These are phyloP conservation scores for Arctostaphylos glauca DNA, from an alignment of 148 eudicot species.

Conservation along the genomic window DNA sequence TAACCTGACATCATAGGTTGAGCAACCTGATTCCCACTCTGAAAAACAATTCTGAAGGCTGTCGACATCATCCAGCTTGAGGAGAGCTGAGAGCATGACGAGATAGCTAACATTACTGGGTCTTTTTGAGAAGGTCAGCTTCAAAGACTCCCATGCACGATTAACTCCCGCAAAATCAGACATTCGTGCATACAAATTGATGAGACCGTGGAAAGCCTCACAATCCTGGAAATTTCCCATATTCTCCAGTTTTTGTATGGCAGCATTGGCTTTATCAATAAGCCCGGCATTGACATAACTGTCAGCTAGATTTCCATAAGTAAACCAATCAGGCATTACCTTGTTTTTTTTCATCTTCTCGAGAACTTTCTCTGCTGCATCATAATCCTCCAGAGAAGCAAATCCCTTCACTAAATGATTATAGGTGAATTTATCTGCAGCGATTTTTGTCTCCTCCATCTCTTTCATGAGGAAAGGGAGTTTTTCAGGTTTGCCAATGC, in stretches of 20 bases:
- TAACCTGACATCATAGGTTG: slow-evolving; percentile 38
- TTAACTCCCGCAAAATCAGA: slow-evolving; percentile 36
- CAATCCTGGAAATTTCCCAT: slow-evolving; percentile 17
- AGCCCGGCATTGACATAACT: slow-evolving; percentile 38
- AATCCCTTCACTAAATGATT: slow-evolving; percentile 43
- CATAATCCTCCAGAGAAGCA: slow-evolving; percentile 37
- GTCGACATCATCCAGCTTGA: slow-evolving; percentile 34
- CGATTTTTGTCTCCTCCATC: slow-evolving; percentile 40
- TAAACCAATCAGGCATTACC: slow-evolving; percentile 35
- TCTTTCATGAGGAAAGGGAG: slow-evolving; percentile 34
- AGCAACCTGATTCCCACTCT: slow-evolving; percentile 51
- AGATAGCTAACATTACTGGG: slow-evolving; percentile 43
- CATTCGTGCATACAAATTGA: slow-evolving; percentile 29
- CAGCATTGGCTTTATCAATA: slow-evolving; percentile 31
- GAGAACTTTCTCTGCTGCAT: slow-evolving; percentile 44
- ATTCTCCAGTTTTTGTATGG: slow-evolving; percentile 35
- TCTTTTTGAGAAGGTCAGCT: slow-evolving; percentile 19
- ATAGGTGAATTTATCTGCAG: slow-evolving; percentile 31
- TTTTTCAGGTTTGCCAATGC: slow-evolving; percentile 38
- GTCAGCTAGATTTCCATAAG: slow-evolving; percentile 49
- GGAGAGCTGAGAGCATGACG: slow-evolving; percentile 44
- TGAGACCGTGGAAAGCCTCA: slow-evolving; percentile 36
- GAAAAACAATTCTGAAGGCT: slow-evolving; percentile 38
- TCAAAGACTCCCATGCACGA: slow-evolving; percentile 47
- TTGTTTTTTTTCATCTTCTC: slow-evolving; percentile 34